These are phyloP conservation scores for Tulasnella calospora DNA, from an alignment of 768 basidiomycete species.

Conservation along the genomic window DNA sequence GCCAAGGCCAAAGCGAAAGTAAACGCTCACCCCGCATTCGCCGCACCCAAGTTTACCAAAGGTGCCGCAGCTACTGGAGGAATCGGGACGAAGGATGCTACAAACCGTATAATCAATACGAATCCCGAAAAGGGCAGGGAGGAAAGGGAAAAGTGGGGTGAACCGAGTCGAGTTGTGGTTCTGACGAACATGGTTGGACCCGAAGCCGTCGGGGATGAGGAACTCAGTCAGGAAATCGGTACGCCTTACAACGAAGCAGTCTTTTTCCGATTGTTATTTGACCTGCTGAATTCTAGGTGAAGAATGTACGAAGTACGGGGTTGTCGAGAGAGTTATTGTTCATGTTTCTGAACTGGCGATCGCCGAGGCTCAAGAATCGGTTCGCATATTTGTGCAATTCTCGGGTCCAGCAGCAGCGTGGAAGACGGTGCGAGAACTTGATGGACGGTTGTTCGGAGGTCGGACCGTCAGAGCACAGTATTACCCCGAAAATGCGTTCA, in stretches of 20 bases:
- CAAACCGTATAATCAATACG: constrained; percentile 71
- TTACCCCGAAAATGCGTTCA: constrained; percentile 57
- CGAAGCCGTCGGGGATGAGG: constrained; percentile 80
- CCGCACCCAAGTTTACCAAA: constrained; percentile 33
- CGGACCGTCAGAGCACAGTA: constrained; percentile 76
- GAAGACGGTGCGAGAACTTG: constrained; percentile 90
- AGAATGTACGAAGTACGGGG: constrained; percentile 85
- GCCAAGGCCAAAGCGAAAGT: constrained; percentile 44
- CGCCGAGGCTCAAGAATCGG: constrained; percentile 64
- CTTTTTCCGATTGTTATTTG: not conserved
- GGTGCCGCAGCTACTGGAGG: constrained; percentile 34
- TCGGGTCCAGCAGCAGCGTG: constrained; percentile 90
- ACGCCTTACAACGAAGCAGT: constrained; percentile 32
- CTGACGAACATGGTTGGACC: constrained; percentile 83
- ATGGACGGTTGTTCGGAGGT: constrained; percentile 90
- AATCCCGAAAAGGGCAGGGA: constrained; percentile 80
- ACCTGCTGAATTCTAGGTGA: constrained; percentile 50
- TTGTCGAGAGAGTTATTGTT: constrained; percentile 83
- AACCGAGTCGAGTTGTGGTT: constrained; percentile 80
- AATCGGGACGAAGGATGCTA: constrained; percentile 43
- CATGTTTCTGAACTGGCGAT: constrained; percentile 71
- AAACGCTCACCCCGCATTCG: constrained; percentile 25
- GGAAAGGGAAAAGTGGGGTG: constrained; percentile 77
- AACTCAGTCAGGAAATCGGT: constrained; percentile 85
- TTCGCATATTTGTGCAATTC: constrained; percentile 88